These are phyloP conservation scores for Primulina tabacum DNA, from an alignment of 257 asterid genomes.

Conservation along the genomic window DNA sequence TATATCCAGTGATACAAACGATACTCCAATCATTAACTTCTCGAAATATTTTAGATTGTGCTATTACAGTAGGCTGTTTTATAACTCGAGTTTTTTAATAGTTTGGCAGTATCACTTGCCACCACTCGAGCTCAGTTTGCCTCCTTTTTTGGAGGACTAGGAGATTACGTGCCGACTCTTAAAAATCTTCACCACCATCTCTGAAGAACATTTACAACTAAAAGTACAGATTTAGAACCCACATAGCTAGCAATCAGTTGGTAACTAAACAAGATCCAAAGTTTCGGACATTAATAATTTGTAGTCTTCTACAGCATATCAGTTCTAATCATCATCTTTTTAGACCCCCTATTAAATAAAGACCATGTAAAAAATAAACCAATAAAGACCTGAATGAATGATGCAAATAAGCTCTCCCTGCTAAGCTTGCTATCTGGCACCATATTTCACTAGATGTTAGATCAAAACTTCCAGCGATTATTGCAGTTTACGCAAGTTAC, in stretches of 20 bases:
- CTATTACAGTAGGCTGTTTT: too few species aligned
- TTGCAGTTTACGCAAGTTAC: constrained; percentile 89
- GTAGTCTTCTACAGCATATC: constrained; percentile 20
- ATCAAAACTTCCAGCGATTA: constrained; percentile 79
- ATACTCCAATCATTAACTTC: too few species aligned
- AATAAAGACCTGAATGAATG: constrained; percentile 20
- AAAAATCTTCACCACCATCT: background rate
- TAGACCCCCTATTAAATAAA: constrained; percentile 7
- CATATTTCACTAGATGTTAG: background rate
- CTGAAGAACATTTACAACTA: background rate
- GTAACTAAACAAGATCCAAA: constrained; percentile 5
- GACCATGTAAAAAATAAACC: constrained; percentile 27
- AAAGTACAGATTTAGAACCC: background rate
- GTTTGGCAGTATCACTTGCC: too few species aligned
- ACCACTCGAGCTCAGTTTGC: too few species aligned
- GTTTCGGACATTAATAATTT: background rate
- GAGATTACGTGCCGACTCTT: background rate
- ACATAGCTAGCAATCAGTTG: background rate
- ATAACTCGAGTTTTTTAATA: too few species aligned
- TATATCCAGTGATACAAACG: too few species aligned
- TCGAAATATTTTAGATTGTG: too few species aligned
- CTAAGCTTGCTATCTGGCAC: background rate
- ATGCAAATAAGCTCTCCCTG: constrained; percentile 1
- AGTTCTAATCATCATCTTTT: constrained; percentile 4
- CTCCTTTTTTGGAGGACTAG: too few species aligned